Percentiles rank a stretch among this genome's conserved stretches.
phyloP scores from a whole-genome alignment of 257 asterid genomes.

The Catharanthus roseus region DNA sequence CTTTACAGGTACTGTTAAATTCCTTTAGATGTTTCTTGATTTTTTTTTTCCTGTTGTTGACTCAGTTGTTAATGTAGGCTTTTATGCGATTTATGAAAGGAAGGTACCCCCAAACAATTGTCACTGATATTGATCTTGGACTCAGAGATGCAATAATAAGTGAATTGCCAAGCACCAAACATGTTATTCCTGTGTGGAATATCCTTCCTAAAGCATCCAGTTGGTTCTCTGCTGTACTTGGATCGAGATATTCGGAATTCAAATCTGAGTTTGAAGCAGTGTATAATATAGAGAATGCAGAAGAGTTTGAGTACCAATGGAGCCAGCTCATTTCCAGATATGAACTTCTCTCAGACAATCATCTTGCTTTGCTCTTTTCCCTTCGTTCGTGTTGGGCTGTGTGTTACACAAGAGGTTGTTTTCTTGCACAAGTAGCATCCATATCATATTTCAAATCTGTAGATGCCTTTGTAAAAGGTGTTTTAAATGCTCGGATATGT shows the following conservation, averaged over 20 bases:
- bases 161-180: conserved; percentile 65
- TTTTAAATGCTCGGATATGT: conserved; percentile 41
- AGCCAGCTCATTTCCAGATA: conserved; percentile 46
- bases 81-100: conserved; percentile 61
- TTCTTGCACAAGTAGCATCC: conserved; percentile 50
- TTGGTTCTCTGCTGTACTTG: conserved; percentile 63
- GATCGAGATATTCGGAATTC: conserved; percentile 45
- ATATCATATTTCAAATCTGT: conserved; percentile 37
- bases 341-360: conserved; percentile 52
- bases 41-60: conserved; percentile 2
- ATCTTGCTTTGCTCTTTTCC: conserved; percentile 47
- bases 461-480: conserved; percentile 34
- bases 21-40: conserved; percentile 15
- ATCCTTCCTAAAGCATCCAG: conserved; percentile 39
- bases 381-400: conserved; percentile 51
- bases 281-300: conserved; percentile 39
- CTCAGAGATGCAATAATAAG: conserved; percentile 55
- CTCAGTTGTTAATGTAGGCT: conserved; percentile 37
- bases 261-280: conserved; percentile 48
- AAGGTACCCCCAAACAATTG: conserved; percentile 49
- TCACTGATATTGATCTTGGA: conserved; percentile 53
- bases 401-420: conserved; percentile 50
- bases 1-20: conserved; percentile 35
- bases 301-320: conserved; percentile 67
- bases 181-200: conserved; percentile 39